Evolutionary conservation across 768 basidiomycete genomes (phyloP), one percentile per base, ranked within the genome.

Genomic region (Russula brevipes): DNA sequence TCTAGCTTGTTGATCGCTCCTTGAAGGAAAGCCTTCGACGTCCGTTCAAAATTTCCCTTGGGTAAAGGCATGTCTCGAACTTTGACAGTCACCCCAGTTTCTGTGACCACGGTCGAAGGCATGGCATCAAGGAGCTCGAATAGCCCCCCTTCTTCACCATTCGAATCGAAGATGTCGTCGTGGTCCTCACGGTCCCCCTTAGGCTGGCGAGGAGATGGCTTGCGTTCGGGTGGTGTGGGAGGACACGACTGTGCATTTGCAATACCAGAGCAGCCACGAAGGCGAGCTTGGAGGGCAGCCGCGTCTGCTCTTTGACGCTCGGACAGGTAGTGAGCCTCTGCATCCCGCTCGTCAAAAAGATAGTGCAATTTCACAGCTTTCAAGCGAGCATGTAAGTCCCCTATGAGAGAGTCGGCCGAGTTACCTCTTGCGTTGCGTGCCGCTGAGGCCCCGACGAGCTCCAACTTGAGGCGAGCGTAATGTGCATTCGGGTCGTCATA

Each of bases 31-130:
- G 72, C 76, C 73, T 89, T 94, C 10, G 96, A 93, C 14, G 88
- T 87, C 45, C 84, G 86, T 41, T 90, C 88, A 42, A 90, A 86
- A 79, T 86, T 87, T 70, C 90, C 85, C 74, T 91, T 96, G 2
- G 93, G 89, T 31, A 92, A 77, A 1, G 84, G 71, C 86, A 98
- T 88, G 63, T 94, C 85, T 33, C 86, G 79, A 65, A 87, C 70
- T 33, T 67, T 73, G 52, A 88, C 75, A 5, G 79, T 80, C 9
- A 75, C 78, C 14, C 87, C 89, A 57, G 78, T 72, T 10, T 77
- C 72, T 19, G 81, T 84, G n/a, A 80, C 78, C 65, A 83, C 83
- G n/a, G 77, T 81, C 6, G 76, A 71, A 12, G 86, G 82, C 69
- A 83, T 76, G 56, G 80, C 79, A 30, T 94, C 89, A 50, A 96